Evolutionary conservation across 441 rosid genomes (phyloP), one percentile per base, ranked within the genome.

Genomic region (Gossypium trilobum): DNA sequence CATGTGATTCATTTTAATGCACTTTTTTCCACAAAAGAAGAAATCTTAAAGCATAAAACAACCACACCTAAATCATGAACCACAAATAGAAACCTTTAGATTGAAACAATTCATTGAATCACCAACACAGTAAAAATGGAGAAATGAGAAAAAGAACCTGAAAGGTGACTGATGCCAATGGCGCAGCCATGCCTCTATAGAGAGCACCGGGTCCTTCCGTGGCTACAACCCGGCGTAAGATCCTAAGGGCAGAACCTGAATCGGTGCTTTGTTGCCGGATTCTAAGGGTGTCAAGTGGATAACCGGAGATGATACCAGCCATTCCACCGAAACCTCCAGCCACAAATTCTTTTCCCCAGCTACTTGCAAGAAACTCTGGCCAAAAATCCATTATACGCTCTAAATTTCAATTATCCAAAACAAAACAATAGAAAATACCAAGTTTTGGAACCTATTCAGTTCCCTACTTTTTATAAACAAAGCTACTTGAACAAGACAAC

Each of bases 291-390:
- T 95, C 99, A 13, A 95, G 90, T 0, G 99, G 99, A 66, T 92
- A 95, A 0, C 97, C 99, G 2, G 98, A 86, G 74, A 95, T 23
- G 13, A 95, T 85, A 0, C 99, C 99, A 5, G 99, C 97, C 1
- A 85, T 82, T 73, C 99, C 99, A n/a, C 99, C 99, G 59, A 85
- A 85, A 0, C 98, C 99, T 22, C 98, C 98, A 0, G 96, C 99
- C 62, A 95, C 96, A 75, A 90, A 92, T 74, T 91, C 97, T 71
- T 71, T 80, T 27, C 93, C 96, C 88, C 85, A 88, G 69, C 89
- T 90, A 77, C 61, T 83, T 17, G 94, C 97, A 51, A 86, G 77
- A 77, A 89, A 89, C 80, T 91, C 94, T 8, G 92, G 94, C 94
- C 92, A 91, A 75, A 91, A 89, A 79, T 89, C 97, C 97, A 90